A percentile compares a stretch with the other conserved stretches of the same genome.
phyloP scores from a whole-genome alignment of 768 basidiomycete species.

The Calocera viscosa region DNA sequence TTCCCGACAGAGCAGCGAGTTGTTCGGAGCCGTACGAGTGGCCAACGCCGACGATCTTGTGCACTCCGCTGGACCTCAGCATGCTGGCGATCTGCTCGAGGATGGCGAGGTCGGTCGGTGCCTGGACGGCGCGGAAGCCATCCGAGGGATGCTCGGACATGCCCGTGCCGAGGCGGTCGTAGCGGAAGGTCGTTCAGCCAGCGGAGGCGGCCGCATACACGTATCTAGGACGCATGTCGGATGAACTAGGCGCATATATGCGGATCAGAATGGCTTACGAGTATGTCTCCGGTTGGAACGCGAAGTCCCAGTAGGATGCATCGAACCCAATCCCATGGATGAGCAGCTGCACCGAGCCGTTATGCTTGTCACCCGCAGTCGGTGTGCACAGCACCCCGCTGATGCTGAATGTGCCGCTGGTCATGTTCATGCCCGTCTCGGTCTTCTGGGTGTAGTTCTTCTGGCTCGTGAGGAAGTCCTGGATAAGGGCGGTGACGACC shows the following conservation, averaged over 20 bases:
- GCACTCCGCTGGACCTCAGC: conserved; percentile 14
- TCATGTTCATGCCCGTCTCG: conserved; percentile 8
- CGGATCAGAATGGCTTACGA: not conserved
- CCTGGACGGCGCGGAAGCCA: conserved; percentile 14
- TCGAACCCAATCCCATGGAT: conserved; percentile 18
- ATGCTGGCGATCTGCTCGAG: conserved; percentile 11
- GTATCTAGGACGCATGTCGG: conserved; percentile 8
- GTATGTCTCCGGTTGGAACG: not conserved
- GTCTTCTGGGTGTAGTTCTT: conserved; percentile 15
- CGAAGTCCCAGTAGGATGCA: conserved; percentile 14
- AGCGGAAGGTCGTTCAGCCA: conserved; percentile 18
- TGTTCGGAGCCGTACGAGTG: conserved; percentile 20
- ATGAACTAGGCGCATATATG: not conserved
- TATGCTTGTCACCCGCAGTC: conserved; percentile 5
- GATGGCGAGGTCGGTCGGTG: conserved; percentile 16
- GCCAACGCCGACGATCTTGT: conserved; percentile 28
- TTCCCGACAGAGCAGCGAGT: not conserved
- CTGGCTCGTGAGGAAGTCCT: conserved; percentile 10
- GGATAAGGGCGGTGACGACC: conserved; percentile 9
- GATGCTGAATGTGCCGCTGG: conserved; percentile 14
- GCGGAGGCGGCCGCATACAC: conserved; percentile 16
- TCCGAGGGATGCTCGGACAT: conserved; percentile 16
- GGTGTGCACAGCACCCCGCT: conserved; percentile 15
- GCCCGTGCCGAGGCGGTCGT: conserved; percentile 18
- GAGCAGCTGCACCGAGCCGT: conserved; percentile 16